Evolutionary conservation across 1,284 basidiomycete genomes (phyloP).

Genomic region (Megacollybia platyphylla): DNA sequence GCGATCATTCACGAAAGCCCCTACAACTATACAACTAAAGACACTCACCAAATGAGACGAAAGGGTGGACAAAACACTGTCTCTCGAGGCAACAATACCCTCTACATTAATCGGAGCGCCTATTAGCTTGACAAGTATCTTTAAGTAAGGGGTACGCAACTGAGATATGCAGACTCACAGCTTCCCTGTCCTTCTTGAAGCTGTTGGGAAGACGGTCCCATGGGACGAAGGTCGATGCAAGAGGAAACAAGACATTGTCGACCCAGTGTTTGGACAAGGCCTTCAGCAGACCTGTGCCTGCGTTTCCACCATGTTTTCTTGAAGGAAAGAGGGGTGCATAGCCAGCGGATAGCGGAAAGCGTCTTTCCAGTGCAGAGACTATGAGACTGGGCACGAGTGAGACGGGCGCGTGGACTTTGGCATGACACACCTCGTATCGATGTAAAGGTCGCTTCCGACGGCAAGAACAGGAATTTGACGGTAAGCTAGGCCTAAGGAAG

Average conservation of each 20-base stretch:
- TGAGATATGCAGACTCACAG: conserved; percentile 15
- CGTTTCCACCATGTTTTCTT: conserved; percentile 22
- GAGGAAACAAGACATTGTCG: conserved; percentile 28
- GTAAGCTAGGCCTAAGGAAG: conserved; percentile 26
- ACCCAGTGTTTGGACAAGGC: conserved; percentile 30
- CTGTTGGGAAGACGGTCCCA: conserved; percentile 32
- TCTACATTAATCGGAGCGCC: conserved; percentile 23
- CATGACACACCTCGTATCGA: conserved; percentile 26
- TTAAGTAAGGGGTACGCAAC: not conserved
- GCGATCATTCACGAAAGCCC: not conserved
- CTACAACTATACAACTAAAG: conserved; percentile 8
- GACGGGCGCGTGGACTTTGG: conserved; percentile 1
- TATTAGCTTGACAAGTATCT: conserved; percentile 3
- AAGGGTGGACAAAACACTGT: conserved; percentile 19
- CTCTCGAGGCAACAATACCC: conserved; percentile 18
- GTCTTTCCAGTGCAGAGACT: conserved; percentile 29
- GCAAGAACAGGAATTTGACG: conserved; percentile 44
- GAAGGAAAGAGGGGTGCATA: conserved; percentile 36
- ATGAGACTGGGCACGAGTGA: conserved; percentile 22
- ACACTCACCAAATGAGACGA: conserved; percentile 26
- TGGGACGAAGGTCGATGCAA: conserved; percentile 24
- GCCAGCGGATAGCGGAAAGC: conserved; percentile 30
- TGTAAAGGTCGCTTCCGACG: conserved; percentile 43
- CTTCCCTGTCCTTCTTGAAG: conserved; percentile 36
- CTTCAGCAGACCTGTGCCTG: conserved; percentile 33